Evolutionary conservation across 1,284 basidiomycete genomes (phyloP).

Genomic region (Malassezia sympodialis): DNA sequence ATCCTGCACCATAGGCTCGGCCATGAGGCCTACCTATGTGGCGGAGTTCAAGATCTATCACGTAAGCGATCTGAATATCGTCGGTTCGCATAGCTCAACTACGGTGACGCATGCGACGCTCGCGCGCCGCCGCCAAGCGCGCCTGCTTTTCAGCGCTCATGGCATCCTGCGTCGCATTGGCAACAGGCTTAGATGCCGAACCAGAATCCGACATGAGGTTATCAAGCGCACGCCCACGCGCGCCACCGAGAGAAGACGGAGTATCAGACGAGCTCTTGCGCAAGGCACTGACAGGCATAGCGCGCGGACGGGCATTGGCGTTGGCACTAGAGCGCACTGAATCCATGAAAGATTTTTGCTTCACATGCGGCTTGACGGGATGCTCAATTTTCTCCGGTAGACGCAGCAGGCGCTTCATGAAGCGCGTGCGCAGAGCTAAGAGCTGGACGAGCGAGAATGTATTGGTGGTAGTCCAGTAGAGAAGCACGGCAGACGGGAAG

Average conservation of each 20-base stretch:
- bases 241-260: not conserved
- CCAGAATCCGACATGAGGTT: constrained; percentile 1
- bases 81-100: not conserved
- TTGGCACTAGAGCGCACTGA: constrained; percentile 12
- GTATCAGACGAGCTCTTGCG: not conserved
- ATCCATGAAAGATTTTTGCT: constrained; percentile 23
- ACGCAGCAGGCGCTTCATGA: constrained; percentile 20
- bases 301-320: not conserved
- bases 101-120: constrained; percentile 15
- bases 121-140: constrained; percentile 13
- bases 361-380: constrained; percentile 24
- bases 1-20: constrained; percentile 26
- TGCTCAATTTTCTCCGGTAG: constrained; percentile 29
- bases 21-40: constrained; percentile 17
- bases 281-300: constrained; percentile 3
- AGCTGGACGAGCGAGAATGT: constrained; percentile 54
- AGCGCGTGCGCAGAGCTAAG: constrained; percentile 23
- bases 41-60: not conserved
- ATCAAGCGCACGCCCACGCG: constrained; percentile 10
- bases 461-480: constrained; percentile 57
- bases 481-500: constrained; percentile 51
- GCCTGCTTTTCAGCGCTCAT: constrained; percentile 12
- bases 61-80: not conserved
- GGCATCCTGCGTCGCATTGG: not conserved
- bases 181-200: not conserved